Conservation (phyloP, 2,329 filamentous ascomycete species). For the Ophiostoma sp. region DNA sequence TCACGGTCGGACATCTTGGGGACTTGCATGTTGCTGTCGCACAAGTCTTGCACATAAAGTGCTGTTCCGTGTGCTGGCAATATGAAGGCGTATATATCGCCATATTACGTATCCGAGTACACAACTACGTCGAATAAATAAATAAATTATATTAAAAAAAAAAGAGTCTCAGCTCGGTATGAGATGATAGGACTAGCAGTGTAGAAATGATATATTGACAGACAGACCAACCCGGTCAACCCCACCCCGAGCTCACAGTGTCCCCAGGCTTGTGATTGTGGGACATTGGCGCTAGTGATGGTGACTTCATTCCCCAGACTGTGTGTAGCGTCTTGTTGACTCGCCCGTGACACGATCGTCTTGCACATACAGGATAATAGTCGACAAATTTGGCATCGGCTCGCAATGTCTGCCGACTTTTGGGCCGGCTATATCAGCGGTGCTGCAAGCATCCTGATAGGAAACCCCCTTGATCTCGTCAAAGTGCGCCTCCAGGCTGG, state of each 20-base stretch:
- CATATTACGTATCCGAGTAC: neutral
- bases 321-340: neutral
- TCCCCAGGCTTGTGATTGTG: slow-evolving; percentile 7
- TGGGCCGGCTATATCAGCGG: slow-evolving; percentile 91
- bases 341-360: neutral
- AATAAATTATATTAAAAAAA: neutral
- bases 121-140: neutral
- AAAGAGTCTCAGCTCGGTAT: neutral
- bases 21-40: slow-evolving; percentile 15
- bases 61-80: neutral
- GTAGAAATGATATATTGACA: neutral
- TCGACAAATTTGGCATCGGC: no score
- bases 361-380: neutral
- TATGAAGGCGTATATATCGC: slow-evolving; percentile 10
- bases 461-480: slow-evolving; percentile 67
- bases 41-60: neutral
- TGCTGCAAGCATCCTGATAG: slow-evolving; percentile 77
- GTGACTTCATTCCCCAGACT: neutral
- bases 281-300: neutral
- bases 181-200: neutral
- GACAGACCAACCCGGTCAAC: neutral
- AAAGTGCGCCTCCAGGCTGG: slow-evolving; percentile 77
- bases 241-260: neutral
- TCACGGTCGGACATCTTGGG: neutral
- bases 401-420: slow-evolving; percentile 76